Evolutionary conservation across 192 early-diverging fungal species (phyloP).

Genomic region (Thamnidium elegans): DNA sequence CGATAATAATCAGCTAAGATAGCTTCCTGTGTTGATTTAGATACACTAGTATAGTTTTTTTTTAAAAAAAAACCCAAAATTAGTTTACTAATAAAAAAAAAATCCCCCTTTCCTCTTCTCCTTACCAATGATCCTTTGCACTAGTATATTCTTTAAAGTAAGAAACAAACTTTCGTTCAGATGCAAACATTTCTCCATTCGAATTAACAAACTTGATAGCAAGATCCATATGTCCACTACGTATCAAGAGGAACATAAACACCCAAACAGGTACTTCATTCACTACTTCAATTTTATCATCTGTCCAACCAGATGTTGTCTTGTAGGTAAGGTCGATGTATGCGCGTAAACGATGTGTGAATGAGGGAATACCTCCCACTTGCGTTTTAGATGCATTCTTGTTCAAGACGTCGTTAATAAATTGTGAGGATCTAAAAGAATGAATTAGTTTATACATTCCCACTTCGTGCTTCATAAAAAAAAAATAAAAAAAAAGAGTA

Average conservation of each 20-base stretch:
- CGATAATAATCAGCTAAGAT: slow-evolving; percentile 58
- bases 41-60: slow-evolving; percentile 31
- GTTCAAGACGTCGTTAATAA: slow-evolving; percentile 49
- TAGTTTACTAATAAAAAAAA: neutral
- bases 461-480: neutral
- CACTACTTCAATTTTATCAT: slow-evolving; percentile 40
- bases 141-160: slow-evolving; percentile 69
- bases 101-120: neutral
- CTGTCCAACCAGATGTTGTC: slow-evolving; percentile 48
- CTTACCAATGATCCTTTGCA: slow-evolving; percentile 39
- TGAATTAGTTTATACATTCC: neutral
- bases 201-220: slow-evolving; percentile 65
- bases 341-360: slow-evolving; percentile 65
- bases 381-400: slow-evolving; percentile 62
- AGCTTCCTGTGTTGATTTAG: slow-evolving; percentile 47
- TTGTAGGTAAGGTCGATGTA: slow-evolving; percentile 70
- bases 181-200: slow-evolving; percentile 53
- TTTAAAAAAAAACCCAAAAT: slow-evolving; percentile 1
- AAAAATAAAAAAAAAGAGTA: too few species aligned
- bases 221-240: slow-evolving; percentile 67
- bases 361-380: slow-evolving; percentile 80
- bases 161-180: slow-evolving; percentile 65
- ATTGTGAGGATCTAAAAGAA: slow-evolving; percentile 37
- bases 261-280: slow-evolving; percentile 79
- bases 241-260: slow-evolving; percentile 78